phyloP scores from a whole-genome alignment of 192 early-diverging fungal genomes.

The Coemansia sp. region DNA sequence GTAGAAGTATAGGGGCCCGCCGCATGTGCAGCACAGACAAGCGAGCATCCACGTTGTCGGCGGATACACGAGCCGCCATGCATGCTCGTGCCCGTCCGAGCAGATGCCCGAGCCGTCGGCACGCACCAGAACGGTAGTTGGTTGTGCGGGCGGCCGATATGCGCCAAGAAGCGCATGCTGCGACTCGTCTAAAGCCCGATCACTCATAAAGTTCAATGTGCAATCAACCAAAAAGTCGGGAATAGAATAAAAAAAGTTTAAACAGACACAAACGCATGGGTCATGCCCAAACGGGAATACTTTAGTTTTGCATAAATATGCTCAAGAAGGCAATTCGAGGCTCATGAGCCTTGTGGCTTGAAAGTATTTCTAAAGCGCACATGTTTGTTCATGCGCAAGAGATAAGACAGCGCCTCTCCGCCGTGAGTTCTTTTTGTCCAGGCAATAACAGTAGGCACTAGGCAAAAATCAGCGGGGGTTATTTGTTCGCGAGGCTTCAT shows the following conservation, averaged over 20 bases:
- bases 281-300: too few species aligned
- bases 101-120: constrained; percentile 41
- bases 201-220: neutral
- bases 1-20: constrained; percentile 34
- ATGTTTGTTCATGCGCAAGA: too few species aligned
- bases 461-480: neutral
- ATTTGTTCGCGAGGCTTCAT: neutral
- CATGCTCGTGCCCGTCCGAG: constrained; percentile 17
- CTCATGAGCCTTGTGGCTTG: too few species aligned
- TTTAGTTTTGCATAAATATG: too few species aligned
- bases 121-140: constrained; percentile 30
- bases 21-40: constrained; percentile 26
- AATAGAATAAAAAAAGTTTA: constrained; percentile 1
- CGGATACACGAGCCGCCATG: constrained; percentile 27
- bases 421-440: too few species aligned
- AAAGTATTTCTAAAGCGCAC: too few species aligned
- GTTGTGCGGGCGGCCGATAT: neutral
- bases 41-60: constrained; percentile 17
- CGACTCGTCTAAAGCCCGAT: neutral
- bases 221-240: neutral
- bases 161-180: neutral
- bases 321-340: too few species aligned
- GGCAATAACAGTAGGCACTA: too few species aligned
- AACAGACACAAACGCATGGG: neutral
- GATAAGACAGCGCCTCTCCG: too few species aligned